Base-by-base conservation (phyloP, 2,329 filamentous ascomycete genomes). In the Gnomoniopsis smithogilvyi region DNA sequence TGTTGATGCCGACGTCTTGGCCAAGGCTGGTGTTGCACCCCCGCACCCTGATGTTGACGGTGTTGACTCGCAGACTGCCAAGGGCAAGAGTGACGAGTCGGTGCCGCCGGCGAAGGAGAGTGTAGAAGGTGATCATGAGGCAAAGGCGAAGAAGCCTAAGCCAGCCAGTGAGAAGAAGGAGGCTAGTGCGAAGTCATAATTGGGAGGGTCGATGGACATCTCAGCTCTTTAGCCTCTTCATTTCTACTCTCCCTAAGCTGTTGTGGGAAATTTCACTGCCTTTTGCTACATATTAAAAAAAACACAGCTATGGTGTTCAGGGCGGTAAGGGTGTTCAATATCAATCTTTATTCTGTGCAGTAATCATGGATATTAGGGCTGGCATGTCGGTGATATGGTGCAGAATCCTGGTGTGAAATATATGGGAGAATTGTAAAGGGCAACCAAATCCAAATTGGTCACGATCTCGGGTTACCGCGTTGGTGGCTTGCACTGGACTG, bases 151-250 rank as follows among this genome's bases (percentile, higher is more conserved):
- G 64, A 75, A 78, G 65, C 80, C 84, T 46, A 87, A 86, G 75
- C 85, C 85, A 36, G 85, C 82, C 2, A 87, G 84, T 65, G 85
- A 88, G 65, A 78, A 78, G 61, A 82, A 84, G 64, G 84, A 86
- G 68, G 84, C 85, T 30, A 82, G 60, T 49, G 46, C 55, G 11
- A 45, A 51, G 43, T 38, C 51, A 51, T 59, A 51, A 47, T 14
- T 21, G 17, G 21, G 17, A 38, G 24, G 36, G 3, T 24, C 21
- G 10, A 19, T 21, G 78, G 38, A 15, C 14, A 41, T 15, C 38
- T 15, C 14, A 15, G 69, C 65, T 52, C 33, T 21, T 21, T 46
- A 12, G 8, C 47, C 22, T 19, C 14, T 52, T 48, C 14, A 17
- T 47, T 48, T 30, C 10, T 22, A 43, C 56, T 50, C 49, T 22